Evolutionary conservation across 352 stramenopile species (phyloP).

Genomic region (Thalassiosira ordinaria): DNA sequence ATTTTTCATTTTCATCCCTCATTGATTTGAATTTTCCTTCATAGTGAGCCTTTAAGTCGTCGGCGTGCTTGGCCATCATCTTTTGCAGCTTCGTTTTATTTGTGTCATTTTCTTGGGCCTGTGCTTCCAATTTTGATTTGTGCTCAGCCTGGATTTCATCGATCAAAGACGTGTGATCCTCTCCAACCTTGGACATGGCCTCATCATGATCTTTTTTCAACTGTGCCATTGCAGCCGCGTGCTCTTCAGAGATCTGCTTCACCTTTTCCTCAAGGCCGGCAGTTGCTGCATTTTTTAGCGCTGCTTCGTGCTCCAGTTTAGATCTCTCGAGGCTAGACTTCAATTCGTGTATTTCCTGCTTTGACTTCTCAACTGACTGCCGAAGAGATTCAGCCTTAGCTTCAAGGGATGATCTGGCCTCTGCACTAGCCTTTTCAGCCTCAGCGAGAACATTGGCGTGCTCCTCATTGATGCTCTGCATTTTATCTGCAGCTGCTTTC

Average conservation of each 20-base stretch:
- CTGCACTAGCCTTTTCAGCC: conserved; percentile 27
- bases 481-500: conserved; percentile 53
- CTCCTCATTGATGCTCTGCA: conserved; percentile 52
- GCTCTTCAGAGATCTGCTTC: conserved; percentile 39
- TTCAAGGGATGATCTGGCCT: conserved; percentile 30
- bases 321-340: conserved; percentile 27
- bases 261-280: conserved; percentile 48
- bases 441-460: conserved; percentile 40
- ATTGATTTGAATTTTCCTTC: conserved; percentile 57
- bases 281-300: conserved; percentile 29
- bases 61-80: conserved; percentile 64
- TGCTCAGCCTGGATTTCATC: conserved; percentile 33
- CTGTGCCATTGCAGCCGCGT: conserved; percentile 32
- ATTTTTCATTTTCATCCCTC: conserved; percentile 65
- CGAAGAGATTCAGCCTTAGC: conserved; percentile 35
- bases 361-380: conserved; percentile 18
- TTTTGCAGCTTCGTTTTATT: conserved; percentile 60
- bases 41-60: conserved; percentile 62
- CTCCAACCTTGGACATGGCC: conserved; percentile 32
- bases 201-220: conserved; percentile 45
- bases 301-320: conserved; percentile 17
- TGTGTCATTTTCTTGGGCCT: conserved; percentile 47
- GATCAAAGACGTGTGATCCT: conserved; percentile 38
- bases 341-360: conserved; percentile 30
- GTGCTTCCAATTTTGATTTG: conserved; percentile 32